Base-by-base conservation (phyloP, 805 yeast species). In the Metschnikowia borealis region DNA sequence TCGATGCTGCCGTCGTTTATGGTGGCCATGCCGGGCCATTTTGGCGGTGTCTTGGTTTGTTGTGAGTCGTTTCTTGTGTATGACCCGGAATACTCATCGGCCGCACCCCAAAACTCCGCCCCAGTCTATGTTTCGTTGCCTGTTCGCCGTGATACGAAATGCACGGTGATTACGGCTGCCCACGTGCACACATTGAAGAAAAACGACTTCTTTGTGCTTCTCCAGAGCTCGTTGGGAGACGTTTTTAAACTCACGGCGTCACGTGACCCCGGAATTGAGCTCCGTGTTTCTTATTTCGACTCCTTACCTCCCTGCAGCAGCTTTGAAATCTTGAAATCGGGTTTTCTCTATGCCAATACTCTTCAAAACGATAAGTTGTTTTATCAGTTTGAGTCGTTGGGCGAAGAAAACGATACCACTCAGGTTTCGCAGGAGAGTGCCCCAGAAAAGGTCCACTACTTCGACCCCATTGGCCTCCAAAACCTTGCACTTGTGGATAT, bases 371-470 rank as follows among this genome's bases (percentile, higher is more conserved):
- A 85, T 59, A 87, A 84, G 58, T 65, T 71, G 17, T 70, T 87
- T n/a, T 88, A 84, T 60, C 96, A 89, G 63, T 86, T 92, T 59
- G 89, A 85, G 54, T 79, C 79, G 45, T 68, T 90, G 41, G 96
- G 95, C 1, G 83, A 80, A 21, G 79, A 69, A 13, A 76, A 75
- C 21, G 70, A 67, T 2, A 48, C 61, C 20, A 58, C 64, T 1
- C 31, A n/a, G 6, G 31, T 38, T 11, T 38, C 41, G 42, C 55
- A 3, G 21, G n/a, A 17, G 32, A 21, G 20, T 33, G 23, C 5
- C 11, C 46, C 31, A 2, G 15, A 20, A 6, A 5, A 15, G 2
- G 34, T 45, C 48, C 13, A 7, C 15, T 23, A 23, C 31, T 61
- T 70, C 51, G 62, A 64, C 5, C 68, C 74, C 4, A 64, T 67